Base-by-base conservation (phyloP, 768 basidiomycete species). In the Grammothele lineata region DNA sequence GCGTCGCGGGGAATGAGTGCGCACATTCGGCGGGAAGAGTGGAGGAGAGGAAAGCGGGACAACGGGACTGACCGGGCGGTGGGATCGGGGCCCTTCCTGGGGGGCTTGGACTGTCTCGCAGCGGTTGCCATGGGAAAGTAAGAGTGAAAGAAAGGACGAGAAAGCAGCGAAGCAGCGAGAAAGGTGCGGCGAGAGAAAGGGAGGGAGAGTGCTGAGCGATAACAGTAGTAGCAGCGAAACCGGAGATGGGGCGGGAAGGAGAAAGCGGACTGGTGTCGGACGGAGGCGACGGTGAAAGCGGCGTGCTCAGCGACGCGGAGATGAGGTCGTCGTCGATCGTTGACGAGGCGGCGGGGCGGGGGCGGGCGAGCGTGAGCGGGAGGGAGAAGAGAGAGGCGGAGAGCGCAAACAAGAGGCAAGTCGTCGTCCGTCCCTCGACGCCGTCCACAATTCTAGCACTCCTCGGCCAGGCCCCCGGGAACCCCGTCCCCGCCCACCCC, bases 21-120 rank as follows among this genome's bases (percentile, higher is more conserved):
- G 30, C 46, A 45, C 45, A 36, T 47, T 37, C 21, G 17, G 17
- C 12, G 17, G 7, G 38, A 27, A 39, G 19, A 43, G 45, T 21
- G 42, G 37, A 32, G 46, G 55, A 50, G 45, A 56, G 43, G 41
- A 53, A 41, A 47, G 52, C 14, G 39, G 45, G 39, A n/a, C n/a
- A n/a, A n/a, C n/a, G n/a, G n/a, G 17, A 47, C 39, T 33, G 69
- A 72, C 80, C 74, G 68, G 64, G 69, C 54, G 53, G 63, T 44
- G 45, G 76, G 66, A 56, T 86, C 84, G 54, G 78, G 70, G 41
- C 80, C 81, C 64, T 81, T 87, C 68, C 78, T 78, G 50, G 74
- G 59, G 44, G 75, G 73, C 69, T 85, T 88, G 55, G 76, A 62
- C 67, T 77, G 81, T 65, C 86, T 75, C 59, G 80, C 69, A 58